Base-by-base conservation (phyloP, 129 eudicot species). In the Tagetes erecta region DNA sequence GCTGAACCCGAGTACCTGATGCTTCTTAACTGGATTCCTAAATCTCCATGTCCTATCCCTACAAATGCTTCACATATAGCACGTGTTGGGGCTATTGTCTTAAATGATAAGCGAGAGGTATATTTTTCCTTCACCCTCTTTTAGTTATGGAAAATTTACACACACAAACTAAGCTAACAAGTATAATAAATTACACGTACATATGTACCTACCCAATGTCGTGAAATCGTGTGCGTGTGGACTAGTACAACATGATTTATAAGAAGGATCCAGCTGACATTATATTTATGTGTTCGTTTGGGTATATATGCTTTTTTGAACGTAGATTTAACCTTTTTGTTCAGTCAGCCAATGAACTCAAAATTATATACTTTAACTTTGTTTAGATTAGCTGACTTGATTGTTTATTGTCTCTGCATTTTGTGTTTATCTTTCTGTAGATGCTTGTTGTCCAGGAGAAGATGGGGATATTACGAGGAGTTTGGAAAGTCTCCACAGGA, bases 401-500 rank as follows among this genome's bases (percentile, higher is more conserved):
- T 40, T 7, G 5, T 64, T 31, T 63, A 68, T 35, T 35, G 39
- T 59, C 35, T 36, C 44, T 62, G 1, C 68, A 55, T 40, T 13
- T 67, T 60, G 33, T 52, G 62, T 30, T 36, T 68, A 63, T 36
- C 39, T 70, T 65, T 44, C 64, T 62, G 6, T 63, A 92, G 97
- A 58, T 92, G 85, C 97, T 92, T 47, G 94, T 89, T 69, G 97
- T 92, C 59, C 91, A 83, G 77, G 97, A 92, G 84, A 92, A 89
- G 81, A 73, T 68, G 44, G 97, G 96, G 35, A 57, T 6, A 39
- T 45, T 85, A 45, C 67, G 60, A 51, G 96, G 91, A 70, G 60
- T 89, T 20, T 92, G 97, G 96, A 92, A 92, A 82, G 80, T 92
- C 64, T 88, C 96, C 70, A 92, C 97, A 3, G 96, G 97, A 74